phyloP scores from a whole-genome alignment of 83 land plant species.

The Picea abies region DNA sequence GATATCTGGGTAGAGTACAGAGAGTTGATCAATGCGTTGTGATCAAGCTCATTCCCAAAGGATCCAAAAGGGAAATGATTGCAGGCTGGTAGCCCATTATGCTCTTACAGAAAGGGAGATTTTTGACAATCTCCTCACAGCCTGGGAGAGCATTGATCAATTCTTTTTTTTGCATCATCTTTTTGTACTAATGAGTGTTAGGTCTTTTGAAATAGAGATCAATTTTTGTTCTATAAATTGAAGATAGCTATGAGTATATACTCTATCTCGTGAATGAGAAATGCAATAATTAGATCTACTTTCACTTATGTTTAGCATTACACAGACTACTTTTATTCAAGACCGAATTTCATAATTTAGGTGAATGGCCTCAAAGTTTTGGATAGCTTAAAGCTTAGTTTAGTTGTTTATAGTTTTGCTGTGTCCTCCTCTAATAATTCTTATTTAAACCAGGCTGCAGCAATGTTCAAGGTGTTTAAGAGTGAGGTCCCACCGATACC shows the following conservation, averaged over 20 bases:
- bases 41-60: too few species aligned
- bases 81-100: too few species aligned
- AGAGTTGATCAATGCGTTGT: too few species aligned
- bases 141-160: background rate
- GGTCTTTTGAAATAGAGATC: background rate
- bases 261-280: too few species aligned
- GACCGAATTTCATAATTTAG: background rate
- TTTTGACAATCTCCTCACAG: too few species aligned
- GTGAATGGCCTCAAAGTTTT: background rate
- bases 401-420: background rate
- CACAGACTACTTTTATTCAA: background rate
- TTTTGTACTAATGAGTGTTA: constrained; percentile 1
- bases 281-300: too few species aligned
- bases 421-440: background rate
- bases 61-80: too few species aligned
- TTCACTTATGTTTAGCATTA: background rate
- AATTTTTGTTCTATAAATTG: background rate
- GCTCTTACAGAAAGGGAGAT: too few species aligned
- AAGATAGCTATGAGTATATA: too few species aligned
- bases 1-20: too few species aligned
- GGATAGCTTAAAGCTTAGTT: background rate
- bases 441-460: constrained; percentile 56
- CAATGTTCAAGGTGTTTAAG: constrained; percentile 79
- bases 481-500: constrained; percentile 66
- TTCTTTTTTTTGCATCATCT: background rate